Percentiles rank a stretch among this genome's conserved stretches.
Conservation (phyloP, 2,329 filamentous ascomycete genomes). For the Talaromyces verruculosus region DNA sequence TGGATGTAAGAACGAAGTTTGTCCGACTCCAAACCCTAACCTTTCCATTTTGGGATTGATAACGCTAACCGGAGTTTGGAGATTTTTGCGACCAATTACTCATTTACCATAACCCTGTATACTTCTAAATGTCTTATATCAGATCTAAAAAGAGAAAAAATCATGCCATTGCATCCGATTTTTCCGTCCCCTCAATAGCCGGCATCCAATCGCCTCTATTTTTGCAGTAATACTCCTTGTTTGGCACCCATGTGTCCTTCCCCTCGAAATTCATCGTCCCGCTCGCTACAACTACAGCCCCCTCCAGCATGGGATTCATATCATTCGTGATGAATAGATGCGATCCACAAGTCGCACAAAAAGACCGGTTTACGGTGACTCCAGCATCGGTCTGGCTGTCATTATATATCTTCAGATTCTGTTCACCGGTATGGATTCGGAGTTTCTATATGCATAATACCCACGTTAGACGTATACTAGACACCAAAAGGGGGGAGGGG, state of each 20-base stretch:
- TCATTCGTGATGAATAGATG: conserved; percentile 11
- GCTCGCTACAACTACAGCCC: neutral
- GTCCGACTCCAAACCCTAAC: neutral
- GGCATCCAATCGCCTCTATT: neutral
- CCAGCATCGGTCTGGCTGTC: conserved; percentile 9
- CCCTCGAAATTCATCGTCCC: conserved; percentile 2
- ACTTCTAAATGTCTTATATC: neutral
- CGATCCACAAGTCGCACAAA: conserved; percentile 1
- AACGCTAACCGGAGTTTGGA: neutral
- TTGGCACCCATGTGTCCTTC: neutral
- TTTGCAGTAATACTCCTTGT: conserved; percentile 8
- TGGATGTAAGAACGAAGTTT: neutral
- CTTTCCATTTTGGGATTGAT: neutral
- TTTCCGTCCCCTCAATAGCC: conserved; percentile 1
- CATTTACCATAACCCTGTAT: neutral
- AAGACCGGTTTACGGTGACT: neutral
- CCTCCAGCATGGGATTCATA: neutral
- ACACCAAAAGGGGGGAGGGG: neutral
- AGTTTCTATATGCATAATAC: neutral
- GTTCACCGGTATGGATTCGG: neutral
- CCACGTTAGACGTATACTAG: neutral
- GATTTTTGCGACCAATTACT: neutral
- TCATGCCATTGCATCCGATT: neutral
- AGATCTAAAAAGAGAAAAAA: neutral
- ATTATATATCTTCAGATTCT: neutral